Base-by-base conservation (phyloP, 1,284 basidiomycete species). In the Cystobasidiaceae sp. region DNA sequence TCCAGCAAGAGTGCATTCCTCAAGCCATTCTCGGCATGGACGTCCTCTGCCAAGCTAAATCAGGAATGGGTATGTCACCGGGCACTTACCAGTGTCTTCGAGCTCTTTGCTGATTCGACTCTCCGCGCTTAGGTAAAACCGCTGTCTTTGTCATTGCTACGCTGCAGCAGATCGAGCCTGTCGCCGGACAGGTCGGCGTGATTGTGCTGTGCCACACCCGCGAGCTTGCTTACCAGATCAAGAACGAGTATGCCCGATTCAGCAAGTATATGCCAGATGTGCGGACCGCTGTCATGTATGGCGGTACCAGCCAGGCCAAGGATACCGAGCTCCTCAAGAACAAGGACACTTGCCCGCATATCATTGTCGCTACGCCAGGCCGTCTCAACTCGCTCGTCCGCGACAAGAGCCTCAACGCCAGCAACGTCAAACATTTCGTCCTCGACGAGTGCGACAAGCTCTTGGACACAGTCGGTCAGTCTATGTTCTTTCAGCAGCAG, bases 401-500 rank as follows among this genome's bases (percentile, higher is more conserved):
- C 73, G 93, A 97, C 80, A 96, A 96, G 82, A 84, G 88, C 69
- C 78, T 97, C 79, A 91, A 94, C 77, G 89, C 88, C 71, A 87
- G 87, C 78, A 88, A 91, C 77, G 90, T 96, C 79, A 94, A 96
- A 82, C 93, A 97, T 82, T 99, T 99, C 80, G 93, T 97, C 68
- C 83, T 99, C 78, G 96, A 99, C 84, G 96, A 99, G 82, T 99
- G 96, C 83, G 96, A 99, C 85, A 99, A 99, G 86, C 97, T 99
- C 91, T 87, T 99, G 78, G 96, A 99, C 85, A 89, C 93, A 86
- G 92, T 99, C 82, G 93, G 93, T 97, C 88, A 94, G 93, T 96
- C 81, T 64, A 21, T 50, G 37, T 50, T 54, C 43, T 58, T 52
- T 65, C 60, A 15, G 34, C 49, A 34, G 46, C 43, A n/a, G n/a